Conservation (phyloP, 441 rosid genomes). For the Adansonia rubrostipa region DNA sequence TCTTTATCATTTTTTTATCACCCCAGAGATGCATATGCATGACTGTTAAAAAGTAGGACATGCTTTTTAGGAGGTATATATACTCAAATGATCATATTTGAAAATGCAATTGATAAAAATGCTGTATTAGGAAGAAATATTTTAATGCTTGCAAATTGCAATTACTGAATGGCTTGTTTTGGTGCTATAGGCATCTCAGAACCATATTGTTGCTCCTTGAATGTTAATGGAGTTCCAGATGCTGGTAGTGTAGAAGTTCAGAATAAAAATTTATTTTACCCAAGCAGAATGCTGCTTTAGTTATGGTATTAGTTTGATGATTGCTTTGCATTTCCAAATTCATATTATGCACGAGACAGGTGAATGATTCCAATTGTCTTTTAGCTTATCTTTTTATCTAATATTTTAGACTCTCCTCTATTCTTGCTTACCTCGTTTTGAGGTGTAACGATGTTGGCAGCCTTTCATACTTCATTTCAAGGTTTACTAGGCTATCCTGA, state of each 20-base stretch:
- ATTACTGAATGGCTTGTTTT: conserved; percentile 1
- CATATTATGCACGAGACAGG: background rate
- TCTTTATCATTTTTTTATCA: background rate
- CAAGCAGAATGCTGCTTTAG: conserved; percentile 1
- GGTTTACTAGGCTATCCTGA: conserved; percentile 17
- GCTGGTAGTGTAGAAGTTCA: background rate
- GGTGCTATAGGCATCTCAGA: background rate
- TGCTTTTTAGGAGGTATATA: background rate
- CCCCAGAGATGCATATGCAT: background rate
- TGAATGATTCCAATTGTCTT: background rate
- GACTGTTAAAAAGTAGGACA: background rate
- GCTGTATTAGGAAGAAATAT: background rate
- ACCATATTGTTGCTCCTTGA: background rate
- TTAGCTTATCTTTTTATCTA: background rate
- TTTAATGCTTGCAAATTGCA: background rate
- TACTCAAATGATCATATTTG: background rate
- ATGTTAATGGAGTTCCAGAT: conserved; percentile 5
- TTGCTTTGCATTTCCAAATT: conserved; percentile 8
- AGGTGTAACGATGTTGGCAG: background rate
- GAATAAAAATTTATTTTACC: background rate
- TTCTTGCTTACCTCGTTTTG: background rate
- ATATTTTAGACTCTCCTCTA: background rate
- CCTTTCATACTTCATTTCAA: background rate
- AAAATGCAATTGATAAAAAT: background rate
- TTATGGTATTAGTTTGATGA: conserved; percentile 16